Conservation (phyloP, 306 rosid species). For the Dryas octopetala region DNA sequence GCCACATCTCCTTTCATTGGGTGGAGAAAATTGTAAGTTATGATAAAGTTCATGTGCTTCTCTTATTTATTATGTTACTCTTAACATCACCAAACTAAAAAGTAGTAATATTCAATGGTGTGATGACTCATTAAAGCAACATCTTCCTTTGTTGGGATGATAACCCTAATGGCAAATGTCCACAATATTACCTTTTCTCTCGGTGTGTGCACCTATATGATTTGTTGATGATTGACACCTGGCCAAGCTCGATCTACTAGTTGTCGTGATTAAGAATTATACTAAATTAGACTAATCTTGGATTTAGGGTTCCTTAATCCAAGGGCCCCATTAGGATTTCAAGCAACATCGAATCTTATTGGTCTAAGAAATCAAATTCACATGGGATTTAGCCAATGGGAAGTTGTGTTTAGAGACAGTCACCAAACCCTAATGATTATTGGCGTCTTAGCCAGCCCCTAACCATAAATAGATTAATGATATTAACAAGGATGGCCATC, state of each 20-base stretch:
- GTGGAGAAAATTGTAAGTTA: slow-evolving; percentile 16
- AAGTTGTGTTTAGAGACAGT: slow-evolving; percentile 37
- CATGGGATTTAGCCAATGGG: slow-evolving; percentile 51
- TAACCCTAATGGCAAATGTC: slow-evolving; percentile 14
- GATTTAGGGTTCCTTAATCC: slow-evolving; percentile 23
- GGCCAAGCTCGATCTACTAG: slow-evolving; percentile 28
- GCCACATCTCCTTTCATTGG: slow-evolving; percentile 18
- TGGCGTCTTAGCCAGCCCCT: slow-evolving; percentile 21
- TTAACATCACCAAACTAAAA: slow-evolving; percentile 30
- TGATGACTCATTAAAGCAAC: slow-evolving; percentile 35
- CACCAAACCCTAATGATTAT: slow-evolving; percentile 36
- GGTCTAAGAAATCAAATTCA: slow-evolving; percentile 49
- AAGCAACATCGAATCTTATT: slow-evolving; percentile 56
- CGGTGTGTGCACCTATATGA: slow-evolving; percentile 42
- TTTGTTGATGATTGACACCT: slow-evolving; percentile 76
- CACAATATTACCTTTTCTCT: slow-evolving; percentile 26
- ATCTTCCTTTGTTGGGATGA: slow-evolving; percentile 34
- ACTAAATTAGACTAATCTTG: slow-evolving; percentile 17
- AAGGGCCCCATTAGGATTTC: slow-evolving; percentile 27
- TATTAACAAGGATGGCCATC: not conserved
- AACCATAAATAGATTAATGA: not conserved
- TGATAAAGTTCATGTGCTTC: slow-evolving; percentile 54
- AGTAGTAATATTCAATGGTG: slow-evolving; percentile 19
- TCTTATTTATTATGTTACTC: slow-evolving; percentile 33
- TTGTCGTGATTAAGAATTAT: slow-evolving; percentile 9